Conservation (phyloP, 352 stramenopile species). For the Globisporangium emineosum region DNA sequence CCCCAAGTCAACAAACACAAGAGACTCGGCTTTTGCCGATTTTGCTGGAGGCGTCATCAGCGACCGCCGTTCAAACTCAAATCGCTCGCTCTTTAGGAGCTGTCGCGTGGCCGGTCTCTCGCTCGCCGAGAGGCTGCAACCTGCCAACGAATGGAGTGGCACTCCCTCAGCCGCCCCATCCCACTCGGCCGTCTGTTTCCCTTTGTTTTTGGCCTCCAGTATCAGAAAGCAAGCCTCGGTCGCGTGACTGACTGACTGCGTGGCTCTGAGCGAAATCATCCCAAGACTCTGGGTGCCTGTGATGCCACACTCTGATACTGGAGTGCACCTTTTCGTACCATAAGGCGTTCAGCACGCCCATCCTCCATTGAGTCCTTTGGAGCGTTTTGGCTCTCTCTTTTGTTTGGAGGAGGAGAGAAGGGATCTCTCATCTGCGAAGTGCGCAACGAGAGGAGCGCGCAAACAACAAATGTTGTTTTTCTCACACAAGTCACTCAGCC, state of each 20-base stretch:
- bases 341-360: background rate
- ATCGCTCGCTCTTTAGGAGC: constrained; percentile 1
- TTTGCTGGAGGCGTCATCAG: background rate
- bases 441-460: background rate
- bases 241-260: background rate
- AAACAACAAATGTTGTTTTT: constrained; percentile 12
- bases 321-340: constrained; percentile 5
- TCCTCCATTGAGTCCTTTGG: background rate
- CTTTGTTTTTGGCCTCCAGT: background rate
- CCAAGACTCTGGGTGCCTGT: background rate
- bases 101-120: constrained; percentile 4
- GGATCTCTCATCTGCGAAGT: constrained; percentile 7
- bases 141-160: constrained; percentile 21
- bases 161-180: background rate
- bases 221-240: background rate
- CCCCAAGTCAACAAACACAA: too few species aligned
- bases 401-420: background rate
- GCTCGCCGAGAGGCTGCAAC: constrained; percentile 5
- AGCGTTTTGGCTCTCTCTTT: background rate
- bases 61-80: background rate
- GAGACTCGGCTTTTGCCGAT: background rate
- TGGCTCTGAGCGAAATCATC: too few species aligned
- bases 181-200: background rate
- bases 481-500: background rate
- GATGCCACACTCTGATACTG: constrained; percentile 3